phyloP scores from a whole-genome alignment of 345 rosid genomes.

The Aquilaria sinensis region DNA sequence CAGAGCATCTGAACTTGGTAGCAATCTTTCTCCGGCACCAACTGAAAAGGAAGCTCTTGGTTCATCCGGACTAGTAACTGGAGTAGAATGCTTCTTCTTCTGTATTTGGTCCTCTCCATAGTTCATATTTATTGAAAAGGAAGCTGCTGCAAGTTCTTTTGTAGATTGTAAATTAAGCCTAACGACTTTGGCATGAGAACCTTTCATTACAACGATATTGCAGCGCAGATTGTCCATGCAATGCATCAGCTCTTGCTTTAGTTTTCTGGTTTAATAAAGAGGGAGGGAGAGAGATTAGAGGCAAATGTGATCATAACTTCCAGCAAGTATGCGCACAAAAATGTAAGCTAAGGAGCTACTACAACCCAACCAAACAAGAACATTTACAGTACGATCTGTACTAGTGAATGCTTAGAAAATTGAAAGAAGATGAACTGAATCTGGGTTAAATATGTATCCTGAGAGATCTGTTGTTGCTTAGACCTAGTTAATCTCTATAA shows the following conservation, averaged over 20 bases:
- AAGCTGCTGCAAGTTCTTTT: conserved; percentile 41
- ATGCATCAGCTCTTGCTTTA: conserved; percentile 54
- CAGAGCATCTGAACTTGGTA: conserved; percentile 27
- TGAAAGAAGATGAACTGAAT: no score
- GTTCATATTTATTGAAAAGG: conserved; percentile 43
- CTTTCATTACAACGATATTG: conserved; percentile 57
- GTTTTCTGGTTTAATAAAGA: conserved; percentile 41
- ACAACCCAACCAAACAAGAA: no score
- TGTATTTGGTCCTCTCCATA: conserved; percentile 19
- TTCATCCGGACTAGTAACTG: conserved; percentile 63
- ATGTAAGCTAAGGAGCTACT: no score
- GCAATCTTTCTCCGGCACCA: conserved; percentile 23
- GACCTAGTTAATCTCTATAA: no score
- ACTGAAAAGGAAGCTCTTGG: conserved; percentile 33
- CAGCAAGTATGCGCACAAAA: no score
- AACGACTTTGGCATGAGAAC: conserved; percentile 56
- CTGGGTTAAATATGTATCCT: no score
- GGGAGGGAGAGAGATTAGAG: no score
- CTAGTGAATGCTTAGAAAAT: no score
- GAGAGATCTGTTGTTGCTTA: no score
- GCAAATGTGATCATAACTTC: no score
- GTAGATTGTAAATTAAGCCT: conserved; percentile 51
- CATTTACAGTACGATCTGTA: no score
- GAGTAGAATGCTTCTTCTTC: conserved; percentile 55
- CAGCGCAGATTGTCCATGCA: conserved; percentile 68